Percentiles rank a stretch among this genome's conserved stretches.
These are phyloP conservation scores for Lunularia cruciata DNA, from an alignment of 225 moss, liverwort and hornwort genomes.

Conservation along the genomic window DNA sequence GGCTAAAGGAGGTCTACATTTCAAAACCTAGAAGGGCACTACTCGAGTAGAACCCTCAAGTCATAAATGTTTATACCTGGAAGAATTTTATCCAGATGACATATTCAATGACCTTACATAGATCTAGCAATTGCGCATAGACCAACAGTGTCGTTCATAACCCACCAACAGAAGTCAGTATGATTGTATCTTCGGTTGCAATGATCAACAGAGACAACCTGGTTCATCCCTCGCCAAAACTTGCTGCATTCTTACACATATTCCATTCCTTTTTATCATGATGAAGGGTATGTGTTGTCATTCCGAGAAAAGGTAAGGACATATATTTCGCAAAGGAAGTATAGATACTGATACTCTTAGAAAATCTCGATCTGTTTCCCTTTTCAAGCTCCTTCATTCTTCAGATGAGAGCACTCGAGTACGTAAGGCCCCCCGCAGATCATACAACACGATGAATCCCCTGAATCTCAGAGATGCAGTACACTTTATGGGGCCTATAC, in stretches of 20 bases:
- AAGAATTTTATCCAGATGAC: background rate
- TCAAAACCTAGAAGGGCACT: too few species aligned
- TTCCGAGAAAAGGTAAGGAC: background rate
- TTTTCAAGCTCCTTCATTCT: background rate
- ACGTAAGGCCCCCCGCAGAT: background rate
- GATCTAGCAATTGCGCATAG: background rate
- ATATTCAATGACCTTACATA: background rate
- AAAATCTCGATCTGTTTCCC: background rate
- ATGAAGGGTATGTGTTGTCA: background rate
- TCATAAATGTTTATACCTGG: background rate
- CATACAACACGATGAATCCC: background rate
- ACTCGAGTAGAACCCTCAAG: background rate
- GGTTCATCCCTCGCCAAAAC: background rate
- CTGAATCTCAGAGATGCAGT: background rate
- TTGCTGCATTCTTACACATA: conserved; percentile 1
- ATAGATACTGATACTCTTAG: conserved; percentile 4
- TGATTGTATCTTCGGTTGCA: background rate
- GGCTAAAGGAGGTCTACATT: too few species aligned
- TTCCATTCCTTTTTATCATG: background rate
- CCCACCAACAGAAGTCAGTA: background rate
- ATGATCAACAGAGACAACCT: background rate
- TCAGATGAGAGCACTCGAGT: background rate
- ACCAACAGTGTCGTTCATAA: background rate
- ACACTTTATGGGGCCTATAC: background rate
- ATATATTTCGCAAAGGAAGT: background rate